Evolutionary conservation across 2,329 filamentous ascomycete genomes (phyloP), one percentile per base, ranked within the genome.

Genomic region (Scolecobasidium constrictum): DNA sequence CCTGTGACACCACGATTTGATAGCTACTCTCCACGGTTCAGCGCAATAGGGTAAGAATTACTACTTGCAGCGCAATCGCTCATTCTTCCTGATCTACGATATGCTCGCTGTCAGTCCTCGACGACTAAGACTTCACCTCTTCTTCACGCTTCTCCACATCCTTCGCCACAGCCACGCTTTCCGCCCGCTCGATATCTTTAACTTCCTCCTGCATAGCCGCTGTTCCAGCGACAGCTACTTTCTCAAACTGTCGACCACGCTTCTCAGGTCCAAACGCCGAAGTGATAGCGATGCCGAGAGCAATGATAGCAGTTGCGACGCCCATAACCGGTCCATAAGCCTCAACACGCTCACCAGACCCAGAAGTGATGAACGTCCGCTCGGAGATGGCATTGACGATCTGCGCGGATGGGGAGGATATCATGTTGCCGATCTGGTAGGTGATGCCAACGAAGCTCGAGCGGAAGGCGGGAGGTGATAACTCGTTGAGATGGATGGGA

Each of bases 361-460:
- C 55, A 33, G 70, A 66, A 0, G 60, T 75, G 36, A 86, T 66
- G 31, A 70, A 71, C 23, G 69, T 69, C 35, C 64, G 72, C 53
- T 87, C 81, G 1, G 83, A 71, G 40, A 87, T 71, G 11, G 79
- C 81, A 47, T 86, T 86, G 55, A 87, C 79, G 38, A 88, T 87
- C 58, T 87, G 83, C 0, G 83, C 78, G 0, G 76, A 80, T 0
- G 81, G 81, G 0, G 78, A 80, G 2, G 78, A 81, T 41, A 83
- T 78, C 70, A 85, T 79, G 66, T 85, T 86, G 5, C 81, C 82
- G 6, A 86, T 61, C 64, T 86, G 82, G 59, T 86, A 86, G 0
- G 78, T 78, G 40, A 82, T 71, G 35, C 81, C 77, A 0, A 75
- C 72, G 51, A 81, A 77, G 3, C 13, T 12, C 12, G 7, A 12